Conservation (phyloP, 306 rosid genomes). For the Vigna trinervia region DNA sequence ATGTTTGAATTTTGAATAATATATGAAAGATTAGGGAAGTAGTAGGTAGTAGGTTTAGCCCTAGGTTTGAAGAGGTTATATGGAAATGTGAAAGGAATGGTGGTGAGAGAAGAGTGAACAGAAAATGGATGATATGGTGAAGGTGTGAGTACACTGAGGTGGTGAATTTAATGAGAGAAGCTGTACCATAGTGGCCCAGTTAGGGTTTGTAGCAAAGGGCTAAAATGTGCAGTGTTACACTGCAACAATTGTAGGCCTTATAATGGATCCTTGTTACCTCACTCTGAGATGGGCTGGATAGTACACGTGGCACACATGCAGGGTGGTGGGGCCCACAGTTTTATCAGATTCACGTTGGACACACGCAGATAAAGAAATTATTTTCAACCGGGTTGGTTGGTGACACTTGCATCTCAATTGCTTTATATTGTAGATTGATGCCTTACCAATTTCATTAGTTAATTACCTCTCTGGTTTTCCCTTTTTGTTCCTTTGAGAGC, state of each 20-base stretch:
- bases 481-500: slow-evolving; percentile 11
- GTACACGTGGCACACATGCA: slow-evolving; percentile 69
- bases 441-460: slow-evolving; percentile 20
- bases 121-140: slow-evolving; percentile 47
- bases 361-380: slow-evolving; percentile 18
- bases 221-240: slow-evolving; percentile 55
- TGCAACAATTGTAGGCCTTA: slow-evolving; percentile 61
- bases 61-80: slow-evolving; percentile 39
- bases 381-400: slow-evolving; percentile 38
- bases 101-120: slow-evolving; percentile 33
- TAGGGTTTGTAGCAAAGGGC: slow-evolving; percentile 64
- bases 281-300: slow-evolving; percentile 35
- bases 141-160: slow-evolving; percentile 47
- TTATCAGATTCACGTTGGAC: slow-evolving; percentile 39
- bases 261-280: slow-evolving; percentile 47
- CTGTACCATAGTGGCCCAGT: slow-evolving; percentile 64
- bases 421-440: slow-evolving; percentile 1
- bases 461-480: slow-evolving; percentile 31
- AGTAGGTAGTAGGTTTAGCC: slow-evolving; percentile 39
- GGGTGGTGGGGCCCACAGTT: slow-evolving; percentile 36
- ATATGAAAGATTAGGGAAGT: not conserved
- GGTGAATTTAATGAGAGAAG: slow-evolving; percentile 76
- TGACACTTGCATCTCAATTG: slow-evolving; percentile 17
- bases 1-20: not conserved
- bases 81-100: slow-evolving; percentile 31